Evolutionary conservation across 345 rosid species (phyloP).

Genomic region (Eucalyptus polybractea): DNA sequence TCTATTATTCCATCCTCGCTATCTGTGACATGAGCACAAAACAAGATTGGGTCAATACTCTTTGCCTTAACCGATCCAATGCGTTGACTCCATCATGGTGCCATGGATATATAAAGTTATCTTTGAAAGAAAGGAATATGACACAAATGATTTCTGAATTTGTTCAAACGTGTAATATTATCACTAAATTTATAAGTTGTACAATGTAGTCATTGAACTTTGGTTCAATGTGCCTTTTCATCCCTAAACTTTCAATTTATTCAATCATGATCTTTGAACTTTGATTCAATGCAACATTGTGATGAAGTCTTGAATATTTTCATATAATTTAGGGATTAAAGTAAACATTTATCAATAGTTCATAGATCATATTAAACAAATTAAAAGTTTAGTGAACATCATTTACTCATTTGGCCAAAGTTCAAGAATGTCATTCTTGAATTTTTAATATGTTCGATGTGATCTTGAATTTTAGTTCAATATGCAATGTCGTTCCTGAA

Average conservation of each 20-base stretch:
- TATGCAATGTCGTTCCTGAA: rapidly evolving
- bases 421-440: not conserved
- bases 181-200: not conserved
- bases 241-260: not conserved
- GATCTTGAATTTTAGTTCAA: not conserved
- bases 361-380: not conserved
- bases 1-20: not conserved
- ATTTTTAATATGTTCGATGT: too few relatives aligned
- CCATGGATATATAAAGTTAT: not conserved
- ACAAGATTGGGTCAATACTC: not conserved
- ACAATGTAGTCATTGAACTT: not conserved
- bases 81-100: not conserved
- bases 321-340: not conserved
- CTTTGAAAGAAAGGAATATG: not conserved
- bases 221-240: not conserved
- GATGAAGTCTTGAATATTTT: not conserved
- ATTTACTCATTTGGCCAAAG: not conserved
- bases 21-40: not conserved
- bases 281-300: not conserved
- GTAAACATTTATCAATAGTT: not conserved
- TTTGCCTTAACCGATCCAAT: not conserved
- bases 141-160: not conserved
- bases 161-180: not conserved
- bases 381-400: not conserved
- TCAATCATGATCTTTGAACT: not conserved